Conservation (phyloP, 2,329 filamentous ascomycete species). For the Zarea fungicola region DNA sequence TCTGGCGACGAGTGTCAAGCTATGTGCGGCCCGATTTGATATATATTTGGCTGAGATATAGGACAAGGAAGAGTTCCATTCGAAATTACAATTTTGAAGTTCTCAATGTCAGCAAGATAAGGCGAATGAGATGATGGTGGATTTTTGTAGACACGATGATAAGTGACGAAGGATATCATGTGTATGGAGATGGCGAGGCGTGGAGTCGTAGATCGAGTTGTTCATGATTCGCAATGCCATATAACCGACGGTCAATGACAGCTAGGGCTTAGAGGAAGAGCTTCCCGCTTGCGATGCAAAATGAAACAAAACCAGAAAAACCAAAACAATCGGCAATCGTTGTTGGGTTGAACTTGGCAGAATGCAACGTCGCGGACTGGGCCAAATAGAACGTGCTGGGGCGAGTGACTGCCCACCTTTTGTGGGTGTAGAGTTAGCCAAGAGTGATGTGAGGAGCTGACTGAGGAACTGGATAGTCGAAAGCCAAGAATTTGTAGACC, state of each 20-base stretch:
- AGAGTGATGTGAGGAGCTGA: background rate
- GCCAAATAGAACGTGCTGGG: conserved; percentile 2
- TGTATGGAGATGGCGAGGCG: background rate
- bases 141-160: background rate
- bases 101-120: background rate
- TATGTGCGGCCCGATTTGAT: no score
- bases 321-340: conserved; percentile 1
- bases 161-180: background rate
- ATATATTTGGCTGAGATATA: no score
- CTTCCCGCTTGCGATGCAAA: conserved; percentile 1
- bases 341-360: conserved; percentile 7
- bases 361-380: conserved; percentile 5
- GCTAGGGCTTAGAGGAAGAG: background rate
- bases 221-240: conserved; percentile 10
- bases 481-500: conserved; percentile 2
- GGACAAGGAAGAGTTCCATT: no score
- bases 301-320: background rate
- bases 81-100: no score
- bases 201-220: background rate
- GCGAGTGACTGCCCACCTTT: conserved; percentile 8
- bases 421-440: background rate
- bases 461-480: background rate
- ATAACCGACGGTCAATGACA: background rate
- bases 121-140: background rate
- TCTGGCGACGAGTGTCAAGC: no score